phyloP scores from a whole-genome alignment of 768 basidiomycete species.

The Leucocoprinus birnbaumii region DNA sequence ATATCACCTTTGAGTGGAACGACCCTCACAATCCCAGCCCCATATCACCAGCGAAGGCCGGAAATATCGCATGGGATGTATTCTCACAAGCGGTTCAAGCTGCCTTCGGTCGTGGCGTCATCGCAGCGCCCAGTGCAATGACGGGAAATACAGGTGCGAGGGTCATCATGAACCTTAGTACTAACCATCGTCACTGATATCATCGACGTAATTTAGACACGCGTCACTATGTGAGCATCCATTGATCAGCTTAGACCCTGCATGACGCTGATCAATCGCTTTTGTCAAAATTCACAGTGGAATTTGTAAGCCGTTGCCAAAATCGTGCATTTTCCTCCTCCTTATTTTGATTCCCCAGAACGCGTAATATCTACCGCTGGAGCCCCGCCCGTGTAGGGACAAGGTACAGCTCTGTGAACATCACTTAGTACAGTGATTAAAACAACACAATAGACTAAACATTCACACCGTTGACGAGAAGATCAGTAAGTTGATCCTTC shows the following conservation, averaged over 20 bases:
- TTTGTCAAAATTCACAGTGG: no score
- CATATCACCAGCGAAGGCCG: constrained; percentile 21
- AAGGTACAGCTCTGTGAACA: constrained; percentile 14
- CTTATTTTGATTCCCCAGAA: constrained; percentile 13
- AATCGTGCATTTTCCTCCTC: background rate
- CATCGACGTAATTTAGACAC: constrained; percentile 17
- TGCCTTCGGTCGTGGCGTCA: constrained; percentile 21
- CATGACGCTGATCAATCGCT: background rate
- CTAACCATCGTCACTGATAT: background rate
- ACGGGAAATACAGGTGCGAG: constrained; percentile 27
- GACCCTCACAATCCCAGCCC: constrained; percentile 22
- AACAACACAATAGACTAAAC: constrained; percentile 18
- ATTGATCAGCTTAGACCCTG: background rate
- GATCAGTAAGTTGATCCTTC: constrained; percentile 20
- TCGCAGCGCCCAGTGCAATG: constrained; percentile 27
- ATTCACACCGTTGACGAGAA: constrained; percentile 29
- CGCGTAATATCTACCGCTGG: constrained; percentile 28
- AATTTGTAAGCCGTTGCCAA: no score
- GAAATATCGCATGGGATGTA: constrained; percentile 21
- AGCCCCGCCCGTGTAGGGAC: constrained; percentile 24
- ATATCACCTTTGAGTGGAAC: constrained; percentile 20
- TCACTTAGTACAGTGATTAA: background rate
- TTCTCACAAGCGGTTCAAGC: constrained; percentile 26
- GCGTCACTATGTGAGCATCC: constrained; percentile 24
- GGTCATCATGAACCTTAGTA: background rate